Conservation (phyloP, 2,329 filamentous ascomycete species). For the Akanthomyces muscarius region DNA sequence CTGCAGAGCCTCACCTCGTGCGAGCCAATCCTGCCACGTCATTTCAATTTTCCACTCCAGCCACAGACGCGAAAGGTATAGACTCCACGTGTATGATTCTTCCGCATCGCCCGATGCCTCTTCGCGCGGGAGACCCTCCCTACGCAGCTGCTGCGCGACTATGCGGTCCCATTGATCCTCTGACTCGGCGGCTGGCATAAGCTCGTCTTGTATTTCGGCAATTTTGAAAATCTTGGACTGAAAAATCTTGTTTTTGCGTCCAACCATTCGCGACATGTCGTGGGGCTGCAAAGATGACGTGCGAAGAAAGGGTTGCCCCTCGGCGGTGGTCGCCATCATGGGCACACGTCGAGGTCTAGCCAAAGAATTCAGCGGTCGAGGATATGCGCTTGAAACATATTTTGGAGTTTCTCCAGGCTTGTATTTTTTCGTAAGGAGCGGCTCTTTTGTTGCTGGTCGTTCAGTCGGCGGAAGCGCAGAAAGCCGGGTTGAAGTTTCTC, state of each 20-base stretch:
- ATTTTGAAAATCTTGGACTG: slow-evolving; percentile 37
- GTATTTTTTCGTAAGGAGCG: slow-evolving; percentile 33
- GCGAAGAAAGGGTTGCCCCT: slow-evolving; percentile 61
- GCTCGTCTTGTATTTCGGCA: slow-evolving; percentile 37
- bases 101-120: background rate
- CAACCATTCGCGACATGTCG: slow-evolving; percentile 54
- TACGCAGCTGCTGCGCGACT: slow-evolving; percentile 28
- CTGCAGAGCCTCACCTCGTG: slow-evolving; percentile 38
- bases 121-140: slow-evolving; percentile 20
- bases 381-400: slow-evolving; percentile 32
- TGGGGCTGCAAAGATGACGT: slow-evolving; percentile 61
- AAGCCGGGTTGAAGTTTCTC: slow-evolving; percentile 10
- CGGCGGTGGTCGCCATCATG: slow-evolving; percentile 47
- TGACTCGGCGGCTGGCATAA: slow-evolving; percentile 25
- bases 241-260: slow-evolving; percentile 45
- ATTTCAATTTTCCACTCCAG: slow-evolving; percentile 28
- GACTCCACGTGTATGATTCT: slow-evolving; percentile 30
- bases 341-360: slow-evolving; percentile 53
- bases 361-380: slow-evolving; percentile 20
- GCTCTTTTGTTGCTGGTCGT: slow-evolving; percentile 24
- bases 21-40: slow-evolving; percentile 37
- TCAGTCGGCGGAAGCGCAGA: slow-evolving; percentile 4
- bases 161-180: slow-evolving; percentile 50
- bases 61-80: slow-evolving; percentile 32
- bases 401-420: slow-evolving; percentile 35